Evolutionary conservation across 1,139 yeast genomes (phyloP), one percentile per base, ranked within the genome.

Genomic region (Scheffersomyces segobiensis): DNA sequence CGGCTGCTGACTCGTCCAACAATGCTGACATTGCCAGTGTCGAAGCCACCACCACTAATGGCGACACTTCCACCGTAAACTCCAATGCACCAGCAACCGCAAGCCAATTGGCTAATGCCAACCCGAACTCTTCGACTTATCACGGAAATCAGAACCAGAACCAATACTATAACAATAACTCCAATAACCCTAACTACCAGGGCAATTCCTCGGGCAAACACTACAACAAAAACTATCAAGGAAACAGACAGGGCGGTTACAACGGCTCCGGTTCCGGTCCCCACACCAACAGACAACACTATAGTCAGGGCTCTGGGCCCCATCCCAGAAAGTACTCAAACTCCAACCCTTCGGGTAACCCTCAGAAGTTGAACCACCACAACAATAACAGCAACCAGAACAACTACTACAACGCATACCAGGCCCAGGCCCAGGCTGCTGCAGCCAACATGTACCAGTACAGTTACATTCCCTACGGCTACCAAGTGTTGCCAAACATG

Each of bases 401-500:
- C 58, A 62, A 61, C 59, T 59, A 61, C 57, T 63, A 60, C 57
- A 54, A 55, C 19, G 63, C 55, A 5, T 62, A 63, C 52, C 63
- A 64, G n/a, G 65, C 60, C 26, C 42, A 14, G 42, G 42, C 42
- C 42, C 42, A 32, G 17, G 42, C 42, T 32, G 42, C 42, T 32
- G 42, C 42, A 10, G 58, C 60, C n/a, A 53, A 55, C 26, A 60
- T 62, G 64, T 63, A 63, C 32, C 62, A 61, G 5, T 63, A 62
- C 54, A 65, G 65, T 3, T 63, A 56, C 50, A 60, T 64, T 32
- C 64, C 67, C 5, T 62, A 58, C n/a, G 57, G 59, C n/a, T 63
- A 64, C 59, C 65, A 56, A 46, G 61, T 63, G 57, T 56, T 63
- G 62, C 65, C 65, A 5, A 59, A 60, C 55, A 62, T 65, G 65